These are phyloP conservation scores for Grosmannia clavigera DNA, from an alignment of 2,329 filamentous ascomycete species.

Conservation along the genomic window DNA sequence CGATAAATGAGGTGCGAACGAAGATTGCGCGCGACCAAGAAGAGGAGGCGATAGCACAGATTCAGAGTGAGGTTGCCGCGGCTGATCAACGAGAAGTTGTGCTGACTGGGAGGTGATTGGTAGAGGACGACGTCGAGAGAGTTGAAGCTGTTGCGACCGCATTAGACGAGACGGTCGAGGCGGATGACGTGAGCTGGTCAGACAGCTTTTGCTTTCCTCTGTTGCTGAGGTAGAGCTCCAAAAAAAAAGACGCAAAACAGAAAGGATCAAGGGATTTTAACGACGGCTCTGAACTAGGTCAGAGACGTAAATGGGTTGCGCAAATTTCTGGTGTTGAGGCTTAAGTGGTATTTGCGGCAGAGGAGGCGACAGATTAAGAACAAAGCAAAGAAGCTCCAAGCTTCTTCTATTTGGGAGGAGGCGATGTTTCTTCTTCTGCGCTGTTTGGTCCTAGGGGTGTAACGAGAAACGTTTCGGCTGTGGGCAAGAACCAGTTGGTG, in stretches of 20 bases:
- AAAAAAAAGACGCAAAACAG: neutral
- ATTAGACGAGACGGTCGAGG: constrained; percentile 6
- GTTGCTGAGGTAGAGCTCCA: too few relatives aligned
- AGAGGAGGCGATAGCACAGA: neutral
- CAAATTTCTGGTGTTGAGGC: too few relatives aligned
- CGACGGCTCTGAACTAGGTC: too few relatives aligned
- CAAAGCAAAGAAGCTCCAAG: constrained; percentile 21
- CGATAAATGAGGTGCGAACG: neutral
- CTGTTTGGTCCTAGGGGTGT: constrained; percentile 19
- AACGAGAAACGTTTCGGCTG: constrained; percentile 31
- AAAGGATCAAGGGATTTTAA: neutral
- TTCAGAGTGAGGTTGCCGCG: neutral
- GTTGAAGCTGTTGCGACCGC: constrained; percentile 15
- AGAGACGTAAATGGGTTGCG: too few relatives aligned
- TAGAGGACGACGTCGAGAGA: constrained; percentile 12
- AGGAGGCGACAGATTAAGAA: neutral
- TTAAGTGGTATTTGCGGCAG: too few relatives aligned
- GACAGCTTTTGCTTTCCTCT: too few relatives aligned
- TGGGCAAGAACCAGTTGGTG: constrained; percentile 12
- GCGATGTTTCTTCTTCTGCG: neutral
- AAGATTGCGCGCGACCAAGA: neutral
- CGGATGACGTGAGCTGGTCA: neutral
- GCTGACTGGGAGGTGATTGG: neutral
- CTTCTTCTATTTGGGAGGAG: constrained; percentile 14
- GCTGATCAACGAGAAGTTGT: neutral